A percentile compares a stretch with the other conserved stretches of the same genome.
phyloP scores from a whole-genome alignment of 2,329 filamentous ascomycete genomes.

The Fusarium continuum region DNA sequence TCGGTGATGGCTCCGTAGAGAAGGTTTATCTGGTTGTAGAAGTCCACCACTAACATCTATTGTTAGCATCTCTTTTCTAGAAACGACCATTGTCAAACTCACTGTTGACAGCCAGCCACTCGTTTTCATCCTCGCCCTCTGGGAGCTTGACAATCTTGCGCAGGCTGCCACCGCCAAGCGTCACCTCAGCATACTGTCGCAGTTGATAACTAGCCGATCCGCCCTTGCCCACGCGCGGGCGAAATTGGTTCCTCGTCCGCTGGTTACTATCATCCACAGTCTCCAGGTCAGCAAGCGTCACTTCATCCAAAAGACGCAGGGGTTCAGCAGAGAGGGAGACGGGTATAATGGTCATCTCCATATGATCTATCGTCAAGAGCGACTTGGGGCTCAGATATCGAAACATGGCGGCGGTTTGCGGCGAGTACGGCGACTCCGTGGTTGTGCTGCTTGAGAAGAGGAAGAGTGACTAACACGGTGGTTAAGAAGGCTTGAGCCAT shows the following conservation, averaged over 20 bases:
- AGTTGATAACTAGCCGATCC: slow-evolving; percentile 90
- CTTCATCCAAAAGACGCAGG: slow-evolving; percentile 23
- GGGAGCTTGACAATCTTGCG: slow-evolving; percentile 96
- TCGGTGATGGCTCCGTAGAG: slow-evolving; percentile 99
- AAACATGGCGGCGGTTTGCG: slow-evolving; percentile 41
- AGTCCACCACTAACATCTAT: slow-evolving; percentile 82
- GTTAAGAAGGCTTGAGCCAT: slow-evolving; percentile 55
- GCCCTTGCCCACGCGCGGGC: slow-evolving; percentile 86
- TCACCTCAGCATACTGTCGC: slow-evolving; percentile 97
- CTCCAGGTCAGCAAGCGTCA: slow-evolving; percentile 46
- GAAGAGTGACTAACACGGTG: slow-evolving; percentile 51
- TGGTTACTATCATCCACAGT: slow-evolving; percentile 70
- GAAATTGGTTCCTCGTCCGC: slow-evolving; percentile 89
- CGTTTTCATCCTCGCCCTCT: slow-evolving; percentile 96
- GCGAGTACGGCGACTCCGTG: slow-evolving; percentile 2
- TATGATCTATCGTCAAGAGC: slow-evolving; percentile 45
- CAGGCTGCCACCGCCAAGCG: slow-evolving; percentile 91
- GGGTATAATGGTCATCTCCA: slow-evolving; percentile 46
- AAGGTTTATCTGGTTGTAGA: slow-evolving; percentile 99
- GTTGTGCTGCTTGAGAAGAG: neutral
- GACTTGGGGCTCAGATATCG: slow-evolving; percentile 49
- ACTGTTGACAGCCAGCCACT: slow-evolving; percentile 99
- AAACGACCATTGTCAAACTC: slow-evolving; percentile 44
- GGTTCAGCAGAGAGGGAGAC: slow-evolving; percentile 37
- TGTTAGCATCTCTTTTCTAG: neutral